Conservation (phyloP, 805 yeast genomes). For the Lipomyces chichibuensis region DNA sequence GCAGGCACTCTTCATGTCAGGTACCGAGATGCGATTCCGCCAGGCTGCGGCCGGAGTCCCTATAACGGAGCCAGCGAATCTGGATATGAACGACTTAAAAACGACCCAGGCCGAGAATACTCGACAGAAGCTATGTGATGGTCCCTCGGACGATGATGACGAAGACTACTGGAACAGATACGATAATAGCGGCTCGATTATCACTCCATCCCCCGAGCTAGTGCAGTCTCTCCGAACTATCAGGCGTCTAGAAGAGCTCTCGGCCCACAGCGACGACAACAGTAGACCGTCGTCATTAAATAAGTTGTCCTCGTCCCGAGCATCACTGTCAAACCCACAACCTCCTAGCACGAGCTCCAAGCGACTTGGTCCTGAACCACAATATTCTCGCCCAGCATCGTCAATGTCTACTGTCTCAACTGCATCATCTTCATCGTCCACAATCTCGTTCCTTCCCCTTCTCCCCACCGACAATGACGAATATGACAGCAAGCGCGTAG, state of each 20-base stretch:
- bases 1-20: conserved; percentile 1
- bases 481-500: neutral
- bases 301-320: neutral
- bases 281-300: neutral
- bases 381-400: neutral
- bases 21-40: neutral
- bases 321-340: neutral
- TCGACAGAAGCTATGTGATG: neutral
- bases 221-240: conserved; percentile 1
- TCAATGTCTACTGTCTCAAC: neutral
- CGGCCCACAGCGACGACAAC: conserved; percentile 6
- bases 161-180: conserved; percentile 16
- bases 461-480: conserved; percentile 6
- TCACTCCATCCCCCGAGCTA: conserved; percentile 15
- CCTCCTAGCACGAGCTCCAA: neutral
- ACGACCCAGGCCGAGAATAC: neutral
- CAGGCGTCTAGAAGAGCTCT: neutral
- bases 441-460: conserved; percentile 9
- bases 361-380: neutral
- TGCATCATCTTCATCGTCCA: neutral
- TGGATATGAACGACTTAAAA: neutral
- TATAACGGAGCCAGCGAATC: neutral
- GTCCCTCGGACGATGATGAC: conserved; percentile 12
- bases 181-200: conserved; percentile 3
- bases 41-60: conserved; percentile 1